A percentile compares a stretch with the other conserved stretches of the same genome.
Conservation (phyloP, 164 flowering plant genomes). For the Litsea cubeba region DNA sequence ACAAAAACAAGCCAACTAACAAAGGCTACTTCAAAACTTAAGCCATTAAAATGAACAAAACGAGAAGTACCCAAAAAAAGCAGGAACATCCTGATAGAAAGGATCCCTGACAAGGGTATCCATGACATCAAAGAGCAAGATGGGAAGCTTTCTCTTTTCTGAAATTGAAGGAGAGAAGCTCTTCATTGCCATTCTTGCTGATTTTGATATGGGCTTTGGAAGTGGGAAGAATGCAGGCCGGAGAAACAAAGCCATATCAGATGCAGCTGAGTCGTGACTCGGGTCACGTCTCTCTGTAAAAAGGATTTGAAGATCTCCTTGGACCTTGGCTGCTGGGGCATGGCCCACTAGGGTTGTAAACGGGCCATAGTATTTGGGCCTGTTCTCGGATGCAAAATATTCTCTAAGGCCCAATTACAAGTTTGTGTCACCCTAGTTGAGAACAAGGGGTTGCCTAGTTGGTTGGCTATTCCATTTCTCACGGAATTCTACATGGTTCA, state of each 20-base stretch:
- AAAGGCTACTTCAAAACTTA: not conserved
- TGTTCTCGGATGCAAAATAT: no score
- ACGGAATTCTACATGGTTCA: no score
- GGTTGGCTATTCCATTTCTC: no score
- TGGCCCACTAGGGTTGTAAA: no score
- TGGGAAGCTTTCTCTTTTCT: slow-evolving; percentile 54
- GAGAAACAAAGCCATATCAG: slow-evolving; percentile 4
- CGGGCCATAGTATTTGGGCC: no score
- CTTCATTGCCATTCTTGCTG: slow-evolving; percentile 3
- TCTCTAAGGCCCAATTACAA: no score
- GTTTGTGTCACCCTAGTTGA: no score
- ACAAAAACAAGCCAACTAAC: not conserved
- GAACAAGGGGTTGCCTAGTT: no score
- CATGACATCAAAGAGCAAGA: slow-evolving; percentile 87
- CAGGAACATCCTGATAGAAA: slow-evolving; percentile 78
- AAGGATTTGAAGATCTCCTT: no score
- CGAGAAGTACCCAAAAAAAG: slow-evolving; percentile 64
- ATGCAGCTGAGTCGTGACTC: no score
- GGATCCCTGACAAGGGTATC: slow-evolving; percentile 94
- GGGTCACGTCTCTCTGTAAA: no score
- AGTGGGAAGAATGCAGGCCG: slow-evolving; percentile 1
- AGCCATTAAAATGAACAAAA: not conserved
- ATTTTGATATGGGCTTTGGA: not conserved
- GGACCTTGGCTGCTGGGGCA: no score
- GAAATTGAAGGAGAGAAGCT: not conserved